Evolutionary conservation across 305 asterid species (phyloP), one percentile per base, ranked within the genome.

Genomic region (Solanum chacoense): DNA sequence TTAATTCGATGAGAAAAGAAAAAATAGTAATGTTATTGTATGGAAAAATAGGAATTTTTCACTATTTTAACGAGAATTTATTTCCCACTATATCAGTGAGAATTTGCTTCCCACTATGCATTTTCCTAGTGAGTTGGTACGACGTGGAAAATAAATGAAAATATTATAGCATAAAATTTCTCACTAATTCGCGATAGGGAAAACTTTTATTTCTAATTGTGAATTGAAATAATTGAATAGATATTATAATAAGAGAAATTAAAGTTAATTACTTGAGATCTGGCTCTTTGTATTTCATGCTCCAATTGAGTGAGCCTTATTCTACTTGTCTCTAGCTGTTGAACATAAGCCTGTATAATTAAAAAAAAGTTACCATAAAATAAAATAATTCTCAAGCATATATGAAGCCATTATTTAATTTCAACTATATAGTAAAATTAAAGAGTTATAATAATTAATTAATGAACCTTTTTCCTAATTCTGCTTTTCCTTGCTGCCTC

Each of bases 401-500:
- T 16, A 50, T 65, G 31, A 65, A n/a, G 14, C 8, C 8, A 10
- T 65, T 65, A n/a, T 65, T 65, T 65, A 65, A 65, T 69, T 65
- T n/a, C 74, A 67, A 79, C 35, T 36, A 69, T 36, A 85, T 78
- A n/a, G 59, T 37, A 18, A 31, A 59, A 12, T 74, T 14, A 42
- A 16, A 28, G 42, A 67, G 32, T 50, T 26, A 88, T 13, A 22
- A 32, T 42, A 28, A 69, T 6, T 26, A 26, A 69, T 69, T 71
- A 72, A 8, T 72, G 3, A 80, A 88, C 98, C 98, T 94, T 94
- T 88, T 93, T 95, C 90, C 99, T 94, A 7, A 96, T 97, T 91
- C 99, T 95, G 94, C 99, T 96, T 91, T 97, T 97, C 93, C 99
- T 92, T 8, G 99, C 99, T 91, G 99, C 99, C 90, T 97, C 99